phyloP scores from a whole-genome alignment of 2,329 filamentous ascomycete species.

The Sarocladium brachiariae region DNA sequence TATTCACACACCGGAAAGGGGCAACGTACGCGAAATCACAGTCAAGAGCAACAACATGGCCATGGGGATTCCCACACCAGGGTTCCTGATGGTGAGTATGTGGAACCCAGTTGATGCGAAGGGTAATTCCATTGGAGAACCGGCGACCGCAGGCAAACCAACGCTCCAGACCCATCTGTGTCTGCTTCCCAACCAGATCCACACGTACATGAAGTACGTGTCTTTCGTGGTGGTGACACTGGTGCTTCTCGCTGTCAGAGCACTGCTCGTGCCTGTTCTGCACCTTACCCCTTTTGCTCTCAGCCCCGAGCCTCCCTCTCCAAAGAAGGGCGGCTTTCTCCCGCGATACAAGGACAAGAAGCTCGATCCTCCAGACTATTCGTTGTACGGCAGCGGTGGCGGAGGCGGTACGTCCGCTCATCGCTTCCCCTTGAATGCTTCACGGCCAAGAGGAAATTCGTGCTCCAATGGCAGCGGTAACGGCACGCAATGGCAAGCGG shows the following conservation, averaged over 20 bases:
- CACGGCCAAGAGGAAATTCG: conserved; percentile 30
- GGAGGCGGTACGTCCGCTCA: conserved; percentile 12
- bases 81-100: conserved; percentile 80
- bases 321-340: conserved; percentile 20
- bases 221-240: conserved; percentile 51
- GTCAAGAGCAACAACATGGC: conserved; percentile 95
- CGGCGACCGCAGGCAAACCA: conserved; percentile 24
- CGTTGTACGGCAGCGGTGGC: conserved; percentile 2
- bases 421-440: conserved; percentile 31
- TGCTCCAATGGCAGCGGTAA: conserved; percentile 28
- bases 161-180: conserved; percentile 89
- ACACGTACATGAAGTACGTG: conserved; percentile 75
- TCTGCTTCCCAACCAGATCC: conserved; percentile 79
- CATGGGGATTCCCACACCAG: conserved; percentile 86
- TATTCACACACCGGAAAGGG: conserved; percentile 63
- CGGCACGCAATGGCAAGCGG: conserved; percentile 14
- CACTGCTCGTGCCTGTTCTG: conserved; percentile 50
- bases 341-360: conserved; percentile 39
- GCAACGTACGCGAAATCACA: conserved; percentile 72
- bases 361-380: conserved; percentile 32
- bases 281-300: conserved; percentile 48
- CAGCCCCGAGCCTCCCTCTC: conserved; percentile 26
- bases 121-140: conserved; percentile 39
- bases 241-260: conserved; percentile 43
- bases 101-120: conserved; percentile 78